Evolutionary conservation across 352 stramenopile species (phyloP).

Genomic region (Phytopythium boreale): DNA sequence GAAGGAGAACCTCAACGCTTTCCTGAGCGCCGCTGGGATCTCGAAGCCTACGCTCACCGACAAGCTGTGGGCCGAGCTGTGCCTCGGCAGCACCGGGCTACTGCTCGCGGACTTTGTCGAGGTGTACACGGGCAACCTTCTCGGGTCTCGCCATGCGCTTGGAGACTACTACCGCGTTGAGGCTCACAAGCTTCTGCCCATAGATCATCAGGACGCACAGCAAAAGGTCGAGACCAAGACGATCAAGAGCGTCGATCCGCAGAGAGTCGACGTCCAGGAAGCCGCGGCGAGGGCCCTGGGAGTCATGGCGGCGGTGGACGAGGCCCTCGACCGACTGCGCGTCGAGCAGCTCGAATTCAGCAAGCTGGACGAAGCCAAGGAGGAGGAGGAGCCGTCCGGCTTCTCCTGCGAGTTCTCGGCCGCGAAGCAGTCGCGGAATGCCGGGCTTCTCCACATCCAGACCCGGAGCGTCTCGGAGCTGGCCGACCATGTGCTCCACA

Average conservation of each 20-base stretch:
- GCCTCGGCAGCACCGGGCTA: conserved; percentile 28
- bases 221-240: conserved; percentile 27
- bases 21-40: conserved; percentile 32
- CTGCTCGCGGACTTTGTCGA: conserved; percentile 31
- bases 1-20: conserved; percentile 28
- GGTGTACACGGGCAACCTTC: conserved; percentile 28
- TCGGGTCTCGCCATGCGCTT: conserved; percentile 37
- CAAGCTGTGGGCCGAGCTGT: conserved; percentile 37
- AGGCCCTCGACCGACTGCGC: too few species aligned
- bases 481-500: too few species aligned
- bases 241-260: conserved; percentile 30
- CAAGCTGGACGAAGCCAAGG: too few species aligned
- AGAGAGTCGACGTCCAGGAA: conserved; percentile 38
- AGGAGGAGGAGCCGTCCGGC: too few species aligned
- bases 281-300: neutral
- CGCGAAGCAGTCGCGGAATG: too few species aligned
- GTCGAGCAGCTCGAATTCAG: too few species aligned
- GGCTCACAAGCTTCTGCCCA: conserved; percentile 42
- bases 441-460: too few species aligned
- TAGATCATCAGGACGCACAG: conserved; percentile 15
- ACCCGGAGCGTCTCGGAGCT: too few species aligned
- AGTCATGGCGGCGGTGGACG: too few species aligned
- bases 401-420: too few species aligned
- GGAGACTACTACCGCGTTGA: conserved; percentile 56
- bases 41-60: conserved; percentile 32